These are phyloP conservation scores for Nasturtium officinale DNA, from an alignment of 345 rosid species.

Conservation along the genomic window DNA sequence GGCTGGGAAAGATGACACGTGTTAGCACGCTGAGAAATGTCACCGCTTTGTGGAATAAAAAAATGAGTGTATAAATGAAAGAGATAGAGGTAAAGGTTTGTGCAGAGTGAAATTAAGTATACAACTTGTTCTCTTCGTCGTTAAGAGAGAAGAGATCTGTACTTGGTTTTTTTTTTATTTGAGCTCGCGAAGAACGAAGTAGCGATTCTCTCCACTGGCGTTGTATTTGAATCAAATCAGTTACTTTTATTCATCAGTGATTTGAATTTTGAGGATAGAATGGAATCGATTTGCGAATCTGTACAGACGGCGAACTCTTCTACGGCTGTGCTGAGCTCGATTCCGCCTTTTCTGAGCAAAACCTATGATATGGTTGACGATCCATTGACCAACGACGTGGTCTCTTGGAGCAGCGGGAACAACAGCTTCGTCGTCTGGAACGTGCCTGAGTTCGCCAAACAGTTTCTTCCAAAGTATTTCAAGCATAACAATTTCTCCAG, in stretches of 20 bases:
- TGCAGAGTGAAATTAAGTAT: background rate
- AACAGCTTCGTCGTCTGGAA: conserved; percentile 65
- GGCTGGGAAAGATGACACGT: conserved; percentile 6
- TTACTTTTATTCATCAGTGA: background rate
- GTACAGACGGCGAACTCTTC: conserved; percentile 35
- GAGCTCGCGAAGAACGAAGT: background rate
- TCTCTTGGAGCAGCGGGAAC: conserved; percentile 56
- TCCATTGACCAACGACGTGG: conserved; percentile 49
- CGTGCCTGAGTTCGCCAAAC: conserved; percentile 54
- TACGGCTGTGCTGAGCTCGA: conserved; percentile 29
- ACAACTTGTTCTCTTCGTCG: background rate
- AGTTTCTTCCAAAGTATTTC: conserved; percentile 59
- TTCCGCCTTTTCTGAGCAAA: conserved; percentile 65
- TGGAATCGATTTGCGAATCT: conserved; percentile 47
- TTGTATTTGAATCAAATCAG: background rate
- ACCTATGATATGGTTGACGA: conserved; percentile 68
- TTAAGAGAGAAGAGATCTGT: conserved; percentile 3
- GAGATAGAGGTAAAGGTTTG: conserved; percentile 1
- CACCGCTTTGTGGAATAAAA: conserved; percentile 38
- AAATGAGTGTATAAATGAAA: conserved; percentile 22
- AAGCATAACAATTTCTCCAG: conserved; percentile 73
- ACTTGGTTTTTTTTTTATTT: background rate
- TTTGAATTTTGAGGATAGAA: background rate
- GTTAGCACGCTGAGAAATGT: background rate
- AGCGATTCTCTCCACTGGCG: background rate